phyloP scores from a whole-genome alignment of 805 yeast genomes.

The Cephaloascus fragrans region DNA sequence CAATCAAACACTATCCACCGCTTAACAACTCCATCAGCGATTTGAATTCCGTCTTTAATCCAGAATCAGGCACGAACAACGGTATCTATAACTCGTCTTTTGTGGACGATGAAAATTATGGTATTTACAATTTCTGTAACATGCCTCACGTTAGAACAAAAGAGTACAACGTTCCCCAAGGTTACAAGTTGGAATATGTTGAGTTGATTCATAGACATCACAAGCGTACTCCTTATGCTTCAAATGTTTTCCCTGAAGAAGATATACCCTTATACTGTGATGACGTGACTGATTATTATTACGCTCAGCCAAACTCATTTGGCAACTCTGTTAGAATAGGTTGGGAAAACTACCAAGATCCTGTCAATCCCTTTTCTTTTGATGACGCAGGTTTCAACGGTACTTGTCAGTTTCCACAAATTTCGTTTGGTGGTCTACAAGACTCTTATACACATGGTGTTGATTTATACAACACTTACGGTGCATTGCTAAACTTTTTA shows the following conservation, averaged over 20 bases:
- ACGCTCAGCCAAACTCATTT: slow-evolving; percentile 8
- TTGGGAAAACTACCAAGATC: slow-evolving; percentile 14
- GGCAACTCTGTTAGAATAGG: slow-evolving; percentile 5
- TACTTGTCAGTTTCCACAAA: slow-evolving; percentile 28
- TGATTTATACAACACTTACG: slow-evolving; percentile 26
- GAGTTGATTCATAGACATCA: slow-evolving; percentile 35
- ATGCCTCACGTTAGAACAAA: slow-evolving; percentile 33
- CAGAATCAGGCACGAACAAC: slow-evolving; percentile 13
- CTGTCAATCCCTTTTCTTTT: slow-evolving; percentile 14
- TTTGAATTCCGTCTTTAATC: slow-evolving; percentile 10
- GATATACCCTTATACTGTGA: slow-evolving; percentile 15
- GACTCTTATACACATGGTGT: slow-evolving; percentile 28
- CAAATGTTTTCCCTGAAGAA: slow-evolving; percentile 22
- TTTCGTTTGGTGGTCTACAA: slow-evolving; percentile 26
- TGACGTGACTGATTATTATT: slow-evolving; percentile 16
- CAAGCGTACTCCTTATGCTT: slow-evolving; percentile 28
- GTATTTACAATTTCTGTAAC: slow-evolving; percentile 30
- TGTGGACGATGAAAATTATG: slow-evolving; percentile 15
- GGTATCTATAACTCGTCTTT: slow-evolving; percentile 13
- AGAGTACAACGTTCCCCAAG: slow-evolving; percentile 13
- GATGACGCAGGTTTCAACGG: slow-evolving; percentile 14
- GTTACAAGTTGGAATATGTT: slow-evolving; percentile 21
- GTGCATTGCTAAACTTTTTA: slow-evolving; percentile 17
- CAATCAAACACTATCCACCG: slow-evolving; percentile 9
- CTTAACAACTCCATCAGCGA: slow-evolving; percentile 6